Evolutionary conservation across 2,329 filamentous ascomycete species (phyloP), one percentile per base, ranked within the genome.

Genomic region (Pseudohalonectria lignicola): DNA sequence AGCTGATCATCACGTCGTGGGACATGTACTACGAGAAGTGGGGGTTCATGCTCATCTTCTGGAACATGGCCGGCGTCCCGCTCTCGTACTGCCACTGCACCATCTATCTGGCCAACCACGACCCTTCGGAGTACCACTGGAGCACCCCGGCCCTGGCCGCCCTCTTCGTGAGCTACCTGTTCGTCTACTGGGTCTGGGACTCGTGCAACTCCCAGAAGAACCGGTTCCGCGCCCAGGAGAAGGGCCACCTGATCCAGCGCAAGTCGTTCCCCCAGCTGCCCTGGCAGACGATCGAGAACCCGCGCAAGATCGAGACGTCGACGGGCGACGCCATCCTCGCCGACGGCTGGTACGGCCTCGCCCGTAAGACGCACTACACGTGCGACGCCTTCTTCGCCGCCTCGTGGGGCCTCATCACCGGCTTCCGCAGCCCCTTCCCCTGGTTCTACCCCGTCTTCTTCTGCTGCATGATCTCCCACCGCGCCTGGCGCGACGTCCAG

Each of bases 401-500:
- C 39, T 74, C 67, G 44, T 92, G 85, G 85, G 85, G 79, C 18
- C 59, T 88, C n/a, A 79, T 90, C 48, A 86, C 82, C 3, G 85
- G 85, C 10, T 88, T 90, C 61, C 40, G 45, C 49, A 86, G 80
- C 50, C 84, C 85, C 0, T 90, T 93, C 61, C 86, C 86, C 0
- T 94, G 86, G 85, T 93, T 94, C 60, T 92, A 93, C 53, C 82
- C 85, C 0, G 57, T 85, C 33, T 94, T 94, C 68, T 94, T 94
- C 57, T 66, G 67, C 26, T 63, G 64, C 47, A 92, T 92, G 85
- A 92, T 93, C 53, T 67, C 77, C 3, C 86, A 93, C 60, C 81
- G 86, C 41, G 82, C 84, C 10, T 61, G 64, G 37, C 72, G 86
- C 46, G 86, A 94, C 55, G 86, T 90, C 45, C 68, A 80, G 53